Evolutionary conservation across 768 basidiomycete genomes (phyloP), one percentile per base, ranked within the genome.

Genomic region (Russula vinacea): DNA sequence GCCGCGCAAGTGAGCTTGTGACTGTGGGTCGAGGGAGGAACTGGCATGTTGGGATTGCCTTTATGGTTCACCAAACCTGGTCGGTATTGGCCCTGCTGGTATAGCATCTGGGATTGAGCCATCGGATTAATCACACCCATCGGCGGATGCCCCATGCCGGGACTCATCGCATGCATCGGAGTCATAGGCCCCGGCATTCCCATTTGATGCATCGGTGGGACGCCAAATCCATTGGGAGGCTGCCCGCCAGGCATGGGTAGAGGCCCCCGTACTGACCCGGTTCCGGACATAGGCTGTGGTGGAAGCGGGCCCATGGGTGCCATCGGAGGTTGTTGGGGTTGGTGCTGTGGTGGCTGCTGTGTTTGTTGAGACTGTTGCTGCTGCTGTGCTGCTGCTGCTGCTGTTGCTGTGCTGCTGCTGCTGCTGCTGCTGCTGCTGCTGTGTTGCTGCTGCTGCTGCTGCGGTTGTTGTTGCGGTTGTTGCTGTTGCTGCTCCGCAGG

Each of bases 281-380:
- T 54, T 64, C 73, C 71, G 39, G 61, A 59, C 22, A 70, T 69
- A 33, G 69, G 67, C 58, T 71, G 74, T 52, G 71, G 76, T 9
- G 74, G 72, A 52, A 74, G 69, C 19, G 76, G 68, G 33, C 70
- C 66, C 64, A 78, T 77, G 2, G 79, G 74, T 16, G 73, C 67
- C 70, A 74, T 72, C 29, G 78, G 75, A 22, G 76, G 76, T n/a
- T 73, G 74, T 58, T 79, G 81, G 60, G 82, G 83, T 29, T 83
- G 82, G 32, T 79, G 78, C 33, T 83, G 82, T 37, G 70, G 14
- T 72, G 64, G 24, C 71, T 70, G 74, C 40, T 70, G 78, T 2
- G 60, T 65, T 35, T 68, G 73, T 26, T 65, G 70, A 26, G 60
- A 62, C 22, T 59, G 68, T 61, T 62, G 70, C 32, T 50, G 58